These are phyloP conservation scores for Amylocarpus encephaloides DNA, from an alignment of 2,329 filamentous ascomycete genomes.

Conservation along the genomic window DNA sequence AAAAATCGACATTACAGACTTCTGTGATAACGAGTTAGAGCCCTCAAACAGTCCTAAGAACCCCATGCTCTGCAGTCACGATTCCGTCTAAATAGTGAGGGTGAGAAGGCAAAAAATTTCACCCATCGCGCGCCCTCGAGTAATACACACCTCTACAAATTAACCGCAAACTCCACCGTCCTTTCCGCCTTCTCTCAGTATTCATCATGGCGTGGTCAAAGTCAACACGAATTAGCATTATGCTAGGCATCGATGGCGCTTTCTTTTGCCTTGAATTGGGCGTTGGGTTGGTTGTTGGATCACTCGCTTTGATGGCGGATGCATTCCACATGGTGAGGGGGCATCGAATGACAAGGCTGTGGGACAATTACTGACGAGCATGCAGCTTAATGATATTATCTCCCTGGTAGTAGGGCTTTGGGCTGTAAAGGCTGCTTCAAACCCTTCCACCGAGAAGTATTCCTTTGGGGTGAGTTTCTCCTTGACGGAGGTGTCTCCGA, in stretches of 20 bases:
- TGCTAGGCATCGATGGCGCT: conserved; percentile 79
- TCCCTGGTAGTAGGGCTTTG: conserved; percentile 88
- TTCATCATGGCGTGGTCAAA: conserved; percentile 79
- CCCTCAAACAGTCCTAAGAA: too few relatives aligned
- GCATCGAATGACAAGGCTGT: background rate
- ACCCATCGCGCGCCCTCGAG: background rate
- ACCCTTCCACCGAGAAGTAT: conserved; percentile 81
- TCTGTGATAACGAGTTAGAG: too few relatives aligned
- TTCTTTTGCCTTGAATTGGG: conserved; percentile 91
- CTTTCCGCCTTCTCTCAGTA: background rate
- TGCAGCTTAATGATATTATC: conserved; percentile 92
- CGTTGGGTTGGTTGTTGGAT: conserved; percentile 80
- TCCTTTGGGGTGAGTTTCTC: conserved; percentile 73
- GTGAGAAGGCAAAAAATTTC: background rate
- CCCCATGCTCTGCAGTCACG: too few relatives aligned
- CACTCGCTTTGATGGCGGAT: conserved; percentile 89
- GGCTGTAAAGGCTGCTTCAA: conserved; percentile 85
- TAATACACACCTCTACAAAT: background rate
- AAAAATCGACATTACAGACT: too few relatives aligned
- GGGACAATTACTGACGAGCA: conserved; percentile 13
- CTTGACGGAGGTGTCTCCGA: background rate
- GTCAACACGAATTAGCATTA: conserved; percentile 82
- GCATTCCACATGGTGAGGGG: conserved; percentile 89
- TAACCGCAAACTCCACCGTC: background rate
- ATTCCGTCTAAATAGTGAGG: background rate